These are phyloP conservation scores for Aureobasidium sp. DNA, from an alignment of 2,329 filamentous ascomycete species.

Conservation along the genomic window DNA sequence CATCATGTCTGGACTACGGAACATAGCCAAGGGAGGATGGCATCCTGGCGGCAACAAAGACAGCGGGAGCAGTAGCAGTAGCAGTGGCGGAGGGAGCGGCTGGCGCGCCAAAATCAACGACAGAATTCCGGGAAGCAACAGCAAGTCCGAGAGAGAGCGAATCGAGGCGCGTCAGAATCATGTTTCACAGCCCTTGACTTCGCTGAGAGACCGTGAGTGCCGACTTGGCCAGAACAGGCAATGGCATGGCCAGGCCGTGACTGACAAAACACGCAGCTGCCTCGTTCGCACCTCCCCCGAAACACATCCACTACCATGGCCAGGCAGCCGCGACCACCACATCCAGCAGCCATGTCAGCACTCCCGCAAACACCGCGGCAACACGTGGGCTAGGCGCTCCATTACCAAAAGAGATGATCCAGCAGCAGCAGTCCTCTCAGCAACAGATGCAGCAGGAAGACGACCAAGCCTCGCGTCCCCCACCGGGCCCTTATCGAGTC, in stretches of 20 bases:
- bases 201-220: conserved; percentile 60
- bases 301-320: conserved; percentile 49
- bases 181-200: conserved; percentile 56
- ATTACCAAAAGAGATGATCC: conserved; percentile 34
- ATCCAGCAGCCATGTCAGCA: neutral
- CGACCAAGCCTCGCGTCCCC: conserved; percentile 35
- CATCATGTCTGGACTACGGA: conserved; percentile 9
- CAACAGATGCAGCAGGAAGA: conserved; percentile 27
- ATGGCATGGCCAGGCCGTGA: neutral
- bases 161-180: conserved; percentile 41
- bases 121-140: conserved; percentile 44
- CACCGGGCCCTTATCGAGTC: conserved; percentile 59
- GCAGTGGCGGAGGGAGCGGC: conserved; percentile 19
- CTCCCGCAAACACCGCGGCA: conserved; percentile 20
- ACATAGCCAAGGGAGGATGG: conserved; percentile 43
- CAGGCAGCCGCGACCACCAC: conserved; percentile 31
- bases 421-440: conserved; percentile 32
- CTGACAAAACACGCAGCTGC: conserved; percentile 35
- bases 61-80: conserved; percentile 28
- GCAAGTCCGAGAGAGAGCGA: conserved; percentile 42
- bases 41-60: conserved; percentile 36
- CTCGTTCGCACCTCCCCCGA: conserved; percentile 75
- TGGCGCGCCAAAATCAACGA: conserved; percentile 34
- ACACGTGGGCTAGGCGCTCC: conserved; percentile 40
- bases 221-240: too few relatives aligned